These are phyloP conservation scores for Geranomyces variabilis DNA, from an alignment of 192 early-diverging fungal species.

Conservation along the genomic window DNA sequence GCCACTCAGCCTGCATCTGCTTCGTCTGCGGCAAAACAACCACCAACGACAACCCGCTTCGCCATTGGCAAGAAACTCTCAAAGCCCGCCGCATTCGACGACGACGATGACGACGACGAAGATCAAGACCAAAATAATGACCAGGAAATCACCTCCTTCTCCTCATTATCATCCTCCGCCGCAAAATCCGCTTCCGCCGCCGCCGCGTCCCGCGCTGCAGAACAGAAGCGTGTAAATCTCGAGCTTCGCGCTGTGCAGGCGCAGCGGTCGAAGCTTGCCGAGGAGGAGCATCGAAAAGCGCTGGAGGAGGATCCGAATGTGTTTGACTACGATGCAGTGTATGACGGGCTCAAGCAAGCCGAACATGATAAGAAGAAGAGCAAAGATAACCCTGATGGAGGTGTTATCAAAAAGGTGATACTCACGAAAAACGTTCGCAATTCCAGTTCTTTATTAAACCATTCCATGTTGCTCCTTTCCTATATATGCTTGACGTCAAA, in stretches of 20 bases:
- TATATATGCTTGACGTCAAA: slow-evolving; percentile 14
- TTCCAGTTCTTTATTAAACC: too few relatives aligned
- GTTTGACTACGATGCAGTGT: slow-evolving; percentile 80
- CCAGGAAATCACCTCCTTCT: slow-evolving; percentile 16
- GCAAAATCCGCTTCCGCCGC: not conserved
- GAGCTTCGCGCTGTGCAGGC: slow-evolving; percentile 31
- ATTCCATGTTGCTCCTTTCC: too few relatives aligned
- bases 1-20: not conserved
- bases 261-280: slow-evolving; percentile 16
- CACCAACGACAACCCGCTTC: slow-evolving; percentile 18
- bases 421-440: too few relatives aligned
- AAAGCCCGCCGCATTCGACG: slow-evolving; percentile 1
- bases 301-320: slow-evolving; percentile 70
- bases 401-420: slow-evolving; percentile 45
- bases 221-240: slow-evolving; percentile 18
- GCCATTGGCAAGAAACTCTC: slow-evolving; percentile 24
- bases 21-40: not conserved
- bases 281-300: slow-evolving; percentile 62
- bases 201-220: not conserved
- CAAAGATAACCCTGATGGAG: slow-evolving; percentile 53
- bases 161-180: not conserved
- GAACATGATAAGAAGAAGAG: slow-evolving; percentile 56
- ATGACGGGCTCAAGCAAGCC: slow-evolving; percentile 69
- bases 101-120: slow-evolving; percentile 15
- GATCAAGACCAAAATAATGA: slow-evolving; percentile 16